Percentiles rank a stretch among this genome's conserved stretches.
phyloP scores from a whole-genome alignment of 2,329 filamentous ascomycete species.

The Fusarium subtropicale region DNA sequence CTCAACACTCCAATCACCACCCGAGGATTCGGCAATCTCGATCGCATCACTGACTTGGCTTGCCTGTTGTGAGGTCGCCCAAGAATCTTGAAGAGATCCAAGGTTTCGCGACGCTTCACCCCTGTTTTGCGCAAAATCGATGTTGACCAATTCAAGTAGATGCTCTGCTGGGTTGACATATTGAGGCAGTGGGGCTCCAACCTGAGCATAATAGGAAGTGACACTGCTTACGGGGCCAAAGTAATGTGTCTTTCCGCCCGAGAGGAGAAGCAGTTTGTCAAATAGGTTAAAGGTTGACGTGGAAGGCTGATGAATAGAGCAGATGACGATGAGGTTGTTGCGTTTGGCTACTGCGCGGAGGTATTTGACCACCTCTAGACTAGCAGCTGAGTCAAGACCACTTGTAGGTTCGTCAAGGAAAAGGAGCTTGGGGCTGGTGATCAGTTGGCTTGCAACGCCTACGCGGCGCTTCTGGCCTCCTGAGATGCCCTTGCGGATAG shows the following conservation, averaged over 20 bases:
- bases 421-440: conserved; percentile 82
- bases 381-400: conserved; percentile 82
- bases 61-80: conserved; percentile 44
- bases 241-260: conserved; percentile 76
- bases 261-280: conserved; percentile 81
- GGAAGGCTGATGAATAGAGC: conserved; percentile 87
- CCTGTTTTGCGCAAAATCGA: conserved; percentile 72
- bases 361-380: conserved; percentile 80
- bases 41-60: conserved; percentile 41
- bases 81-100: conserved; percentile 44
- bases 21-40: conserved; percentile 46
- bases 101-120: conserved; percentile 56
- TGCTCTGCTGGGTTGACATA: conserved; percentile 85
- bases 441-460: conserved; percentile 82
- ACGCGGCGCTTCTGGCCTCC: conserved; percentile 87
- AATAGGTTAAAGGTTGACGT: conserved; percentile 83
- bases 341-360: conserved; percentile 73
- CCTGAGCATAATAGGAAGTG: conserved; percentile 70
- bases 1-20: conserved; percentile 38
- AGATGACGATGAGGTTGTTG: conserved; percentile 80
- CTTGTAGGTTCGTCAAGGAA: conserved; percentile 89
- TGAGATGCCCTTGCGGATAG: conserved; percentile 83
- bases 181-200: conserved; percentile 72
- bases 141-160: conserved; percentile 81
- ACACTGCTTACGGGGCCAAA: conserved; percentile 72